Evolutionary conservation across 352 stramenopile genomes (phyloP).

Genomic region (Elongisporangium prolatum): DNA sequence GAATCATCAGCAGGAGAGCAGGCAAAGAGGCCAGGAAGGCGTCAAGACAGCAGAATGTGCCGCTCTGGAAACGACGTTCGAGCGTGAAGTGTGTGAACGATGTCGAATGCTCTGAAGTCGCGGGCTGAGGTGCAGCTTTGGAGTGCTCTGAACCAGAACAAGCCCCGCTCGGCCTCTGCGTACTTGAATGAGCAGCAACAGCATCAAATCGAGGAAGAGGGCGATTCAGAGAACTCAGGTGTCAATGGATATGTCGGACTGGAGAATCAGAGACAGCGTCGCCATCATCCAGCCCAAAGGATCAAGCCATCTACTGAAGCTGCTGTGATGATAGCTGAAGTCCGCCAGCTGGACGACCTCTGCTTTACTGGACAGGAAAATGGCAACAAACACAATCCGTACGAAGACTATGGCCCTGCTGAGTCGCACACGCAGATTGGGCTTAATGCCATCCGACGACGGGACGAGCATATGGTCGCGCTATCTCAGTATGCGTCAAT

Average conservation of each 20-base stretch:
- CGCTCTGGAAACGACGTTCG: neutral
- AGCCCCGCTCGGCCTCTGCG: conserved; percentile 29
- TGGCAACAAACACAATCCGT: conserved; percentile 6
- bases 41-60: neutral
- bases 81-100: neutral
- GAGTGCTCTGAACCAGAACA: conserved; percentile 42
- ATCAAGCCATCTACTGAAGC: conserved; percentile 19
- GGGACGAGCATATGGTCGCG: conserved; percentile 52
- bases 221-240: conserved; percentile 7
- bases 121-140: conserved; percentile 49
- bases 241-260: conserved; percentile 2
- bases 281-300: conserved; percentile 13
- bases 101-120: conserved; percentile 22
- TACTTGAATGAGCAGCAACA: conserved; percentile 46
- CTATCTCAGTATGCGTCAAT: conserved; percentile 37
- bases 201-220: conserved; percentile 14
- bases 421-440: conserved; percentile 38
- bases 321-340: conserved; percentile 39
- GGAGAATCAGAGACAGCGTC: conserved; percentile 12
- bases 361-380: conserved; percentile 16
- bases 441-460: conserved; percentile 44
- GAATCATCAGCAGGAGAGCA: neutral
- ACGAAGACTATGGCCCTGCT: neutral
- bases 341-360: conserved; percentile 50
- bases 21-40: no score